Conservation (phyloP, 192 early-diverging fungal genomes). For the Geranomyces michiganensis region DNA sequence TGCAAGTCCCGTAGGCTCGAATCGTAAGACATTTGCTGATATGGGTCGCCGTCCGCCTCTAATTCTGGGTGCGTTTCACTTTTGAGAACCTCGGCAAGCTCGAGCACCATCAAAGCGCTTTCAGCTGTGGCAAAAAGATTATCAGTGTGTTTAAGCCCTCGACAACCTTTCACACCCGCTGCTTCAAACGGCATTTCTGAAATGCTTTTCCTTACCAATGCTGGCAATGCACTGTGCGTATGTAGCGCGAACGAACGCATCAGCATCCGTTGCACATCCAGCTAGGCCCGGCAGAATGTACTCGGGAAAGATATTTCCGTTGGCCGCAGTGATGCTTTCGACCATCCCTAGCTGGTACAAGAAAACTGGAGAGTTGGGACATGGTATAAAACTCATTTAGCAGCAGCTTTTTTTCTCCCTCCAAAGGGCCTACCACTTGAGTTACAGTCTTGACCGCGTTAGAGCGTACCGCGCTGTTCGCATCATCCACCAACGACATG, state of each 20-base stretch:
- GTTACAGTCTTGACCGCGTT: conserved; percentile 68
- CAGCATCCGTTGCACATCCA: conserved; percentile 68
- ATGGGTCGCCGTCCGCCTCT: conserved; percentile 50
- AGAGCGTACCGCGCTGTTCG: conserved; percentile 63
- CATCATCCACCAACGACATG: conserved; percentile 66
- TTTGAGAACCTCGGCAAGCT: conserved; percentile 68
- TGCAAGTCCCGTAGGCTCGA: conserved; percentile 74
- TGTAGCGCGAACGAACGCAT: conserved; percentile 75
- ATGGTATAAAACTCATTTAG: not conserved
- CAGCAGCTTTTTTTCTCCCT: not conserved
- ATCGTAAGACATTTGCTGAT: conserved; percentile 69
- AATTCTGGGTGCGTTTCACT: conserved; percentile 44
- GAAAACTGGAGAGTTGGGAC: too few relatives aligned
- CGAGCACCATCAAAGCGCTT: conserved; percentile 71
- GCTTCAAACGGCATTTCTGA: too few relatives aligned
- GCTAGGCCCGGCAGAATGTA: conserved; percentile 82
- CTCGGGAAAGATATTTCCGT: conserved; percentile 88
- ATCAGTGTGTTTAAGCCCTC: not conserved
- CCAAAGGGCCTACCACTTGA: conserved; percentile 65
- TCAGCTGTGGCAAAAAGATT: conserved; percentile 63
- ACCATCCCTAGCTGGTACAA: conserved; percentile 67
- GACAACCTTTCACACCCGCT: not conserved
- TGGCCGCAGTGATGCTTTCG: conserved; percentile 73
- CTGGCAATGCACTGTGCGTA: conserved; percentile 82
- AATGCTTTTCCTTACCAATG: conserved; percentile 38